Evolutionary conservation across 805 yeast genomes (phyloP).

Genomic region (Candida hungchunana): DNA sequence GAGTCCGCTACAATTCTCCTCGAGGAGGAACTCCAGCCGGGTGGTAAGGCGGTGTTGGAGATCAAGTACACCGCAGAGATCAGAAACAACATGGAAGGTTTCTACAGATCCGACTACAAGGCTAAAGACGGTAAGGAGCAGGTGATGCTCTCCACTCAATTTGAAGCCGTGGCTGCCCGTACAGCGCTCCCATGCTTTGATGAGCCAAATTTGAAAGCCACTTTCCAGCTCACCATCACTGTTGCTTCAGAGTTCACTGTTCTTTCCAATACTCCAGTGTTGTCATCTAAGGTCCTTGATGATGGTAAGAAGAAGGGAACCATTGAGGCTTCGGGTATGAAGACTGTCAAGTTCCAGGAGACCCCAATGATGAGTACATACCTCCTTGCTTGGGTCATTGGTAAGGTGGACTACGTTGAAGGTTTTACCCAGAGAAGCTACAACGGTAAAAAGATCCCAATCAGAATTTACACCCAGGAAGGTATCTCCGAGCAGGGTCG

Average conservation of each 20-base stretch:
- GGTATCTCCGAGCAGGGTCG: slow-evolving; percentile 68
- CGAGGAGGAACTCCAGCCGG: slow-evolving; percentile 35
- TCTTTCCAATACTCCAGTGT: slow-evolving; percentile 63
- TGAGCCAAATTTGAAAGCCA: slow-evolving; percentile 77
- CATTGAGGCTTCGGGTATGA: slow-evolving; percentile 24
- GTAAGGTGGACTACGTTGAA: slow-evolving; percentile 72
- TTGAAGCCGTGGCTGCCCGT: slow-evolving; percentile 83
- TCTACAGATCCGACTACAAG: slow-evolving; percentile 66
- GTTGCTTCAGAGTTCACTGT: slow-evolving; percentile 52
- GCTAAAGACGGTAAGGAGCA: slow-evolving; percentile 56
- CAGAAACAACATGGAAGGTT: slow-evolving; percentile 75
- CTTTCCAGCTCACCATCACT: slow-evolving; percentile 59
- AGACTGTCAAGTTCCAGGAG: slow-evolving; percentile 46
- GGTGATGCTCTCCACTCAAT: slow-evolving; percentile 76
- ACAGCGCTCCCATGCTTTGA: slow-evolving; percentile 83
- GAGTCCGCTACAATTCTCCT: slow-evolving; percentile 63
- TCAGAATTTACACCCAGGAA: slow-evolving; percentile 75
- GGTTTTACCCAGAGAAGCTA: slow-evolving; percentile 29
- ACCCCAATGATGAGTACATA: slow-evolving; percentile 84
- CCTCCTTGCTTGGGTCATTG: slow-evolving; percentile 76
- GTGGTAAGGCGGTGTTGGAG: slow-evolving; percentile 37
- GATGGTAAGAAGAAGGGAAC: slow-evolving; percentile 49
- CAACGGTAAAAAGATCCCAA: slow-evolving; percentile 66
- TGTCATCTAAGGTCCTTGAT: slow-evolving; percentile 41
- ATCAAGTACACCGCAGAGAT: slow-evolving; percentile 54